These are phyloP conservation scores for Papilionanthe hybrid DNA, from an alignment of 116 monocot species.

Conservation along the genomic window DNA sequence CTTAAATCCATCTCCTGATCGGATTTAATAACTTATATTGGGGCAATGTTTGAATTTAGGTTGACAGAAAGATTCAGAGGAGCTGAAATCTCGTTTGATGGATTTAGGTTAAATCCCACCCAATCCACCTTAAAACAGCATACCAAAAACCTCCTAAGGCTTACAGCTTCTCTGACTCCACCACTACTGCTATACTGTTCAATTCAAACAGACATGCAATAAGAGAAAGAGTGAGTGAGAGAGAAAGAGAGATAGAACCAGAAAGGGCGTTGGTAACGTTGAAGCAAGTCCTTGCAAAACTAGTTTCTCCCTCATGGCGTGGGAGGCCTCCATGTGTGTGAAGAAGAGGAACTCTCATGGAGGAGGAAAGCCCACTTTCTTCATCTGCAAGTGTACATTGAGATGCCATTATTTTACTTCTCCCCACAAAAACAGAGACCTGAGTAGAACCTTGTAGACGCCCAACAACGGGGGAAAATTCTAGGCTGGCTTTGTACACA, in stretches of 20 bases:
- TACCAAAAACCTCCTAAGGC: too few species aligned
- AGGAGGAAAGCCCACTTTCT: constrained; percentile 1
- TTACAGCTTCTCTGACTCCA: too few species aligned
- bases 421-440: neutral
- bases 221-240: neutral
- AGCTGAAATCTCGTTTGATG: too few species aligned
- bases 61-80: too few species aligned
- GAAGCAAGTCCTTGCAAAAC: constrained; percentile 38
- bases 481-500: too few species aligned
- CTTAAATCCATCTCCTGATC: too few species aligned
- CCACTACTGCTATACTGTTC: neutral
- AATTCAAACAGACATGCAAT: neutral
- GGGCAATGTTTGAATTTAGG: too few species aligned
- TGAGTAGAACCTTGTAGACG: too few species aligned
- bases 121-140: too few species aligned
- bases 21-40: too few species aligned
- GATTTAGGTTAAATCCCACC: too few species aligned
- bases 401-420: neutral
- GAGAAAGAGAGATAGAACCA: constrained; percentile 17
- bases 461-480: too few species aligned
- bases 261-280: constrained; percentile 42
- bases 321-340: neutral
- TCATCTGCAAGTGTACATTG: neutral
- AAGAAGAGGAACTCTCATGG: constrained; percentile 5
- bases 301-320: constrained; percentile 14